These are phyloP conservation scores for Cercis canadensis DNA, from an alignment of 306 rosid species.

Conservation along the genomic window DNA sequence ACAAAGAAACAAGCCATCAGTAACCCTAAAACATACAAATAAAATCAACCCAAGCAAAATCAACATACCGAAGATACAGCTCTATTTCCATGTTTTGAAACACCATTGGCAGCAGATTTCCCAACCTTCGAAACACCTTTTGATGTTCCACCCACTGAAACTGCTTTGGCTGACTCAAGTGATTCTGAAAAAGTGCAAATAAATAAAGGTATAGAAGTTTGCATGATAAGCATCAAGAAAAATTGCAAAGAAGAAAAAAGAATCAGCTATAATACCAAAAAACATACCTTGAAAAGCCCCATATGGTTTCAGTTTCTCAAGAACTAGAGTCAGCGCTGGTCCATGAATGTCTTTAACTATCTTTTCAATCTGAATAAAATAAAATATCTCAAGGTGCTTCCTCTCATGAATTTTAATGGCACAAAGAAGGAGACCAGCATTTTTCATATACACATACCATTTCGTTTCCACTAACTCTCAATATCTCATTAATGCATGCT, in stretches of 20 bases:
- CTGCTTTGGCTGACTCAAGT: slow-evolving; percentile 64
- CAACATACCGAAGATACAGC: slow-evolving; percentile 68
- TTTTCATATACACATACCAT: slow-evolving; percentile 52
- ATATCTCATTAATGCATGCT: slow-evolving; percentile 79
- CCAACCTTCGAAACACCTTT: slow-evolving; percentile 70
- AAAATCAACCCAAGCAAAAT: neutral
- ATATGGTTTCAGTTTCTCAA: slow-evolving; percentile 73
- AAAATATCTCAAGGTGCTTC: slow-evolving; percentile 28
- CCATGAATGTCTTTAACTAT: slow-evolving; percentile 77
- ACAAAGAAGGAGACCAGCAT: slow-evolving; percentile 2
- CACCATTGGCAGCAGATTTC: slow-evolving; percentile 75
- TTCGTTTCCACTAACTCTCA: slow-evolving; percentile 88
- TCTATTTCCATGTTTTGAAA: slow-evolving; percentile 81
- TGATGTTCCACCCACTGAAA: slow-evolving; percentile 58
- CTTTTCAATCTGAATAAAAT: slow-evolving; percentile 73
- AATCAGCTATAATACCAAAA: slow-evolving; percentile 22
- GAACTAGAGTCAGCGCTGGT: slow-evolving; percentile 76
- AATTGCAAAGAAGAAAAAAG: slow-evolving; percentile 17
- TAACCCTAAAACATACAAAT: slow-evolving; percentile 24
- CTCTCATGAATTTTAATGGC: slow-evolving; percentile 31
- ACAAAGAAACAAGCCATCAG: slow-evolving; percentile 35
- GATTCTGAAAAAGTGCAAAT: slow-evolving; percentile 50
- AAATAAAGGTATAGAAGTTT: slow-evolving; percentile 13
- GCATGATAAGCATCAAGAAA: no score
- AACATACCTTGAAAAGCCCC: slow-evolving; percentile 73